Conservation (phyloP, 371 early-diverging fungal genomes). For the Coemansia sp. region DNA sequence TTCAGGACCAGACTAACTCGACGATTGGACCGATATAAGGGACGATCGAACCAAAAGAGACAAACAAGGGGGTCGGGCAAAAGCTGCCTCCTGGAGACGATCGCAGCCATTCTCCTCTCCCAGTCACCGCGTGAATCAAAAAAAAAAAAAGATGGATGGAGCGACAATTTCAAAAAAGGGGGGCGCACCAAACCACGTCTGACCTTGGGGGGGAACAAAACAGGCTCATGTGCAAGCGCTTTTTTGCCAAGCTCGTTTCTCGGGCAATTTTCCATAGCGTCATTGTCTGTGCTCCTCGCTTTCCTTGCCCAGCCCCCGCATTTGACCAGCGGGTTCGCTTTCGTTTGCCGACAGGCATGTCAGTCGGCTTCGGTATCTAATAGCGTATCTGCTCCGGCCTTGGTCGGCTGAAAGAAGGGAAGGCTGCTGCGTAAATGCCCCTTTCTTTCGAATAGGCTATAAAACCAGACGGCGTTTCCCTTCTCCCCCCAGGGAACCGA, state of each 20-base stretch:
- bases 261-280: not conserved
- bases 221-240: not conserved
- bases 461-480: too few relatives aligned
- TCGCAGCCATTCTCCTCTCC: too few relatives aligned
- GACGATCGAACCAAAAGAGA: not conserved
- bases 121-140: not conserved
- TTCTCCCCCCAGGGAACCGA: too few relatives aligned
- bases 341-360: not conserved
- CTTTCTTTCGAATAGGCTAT: too few relatives aligned
- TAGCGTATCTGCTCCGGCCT: not conserved
- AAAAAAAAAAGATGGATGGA: not conserved
- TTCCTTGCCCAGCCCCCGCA: not conserved
- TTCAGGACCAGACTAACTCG: not conserved
- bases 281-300: not conserved
- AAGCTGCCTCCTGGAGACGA: not conserved
- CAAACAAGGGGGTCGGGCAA: not conserved
- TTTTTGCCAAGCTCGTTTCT: not conserved
- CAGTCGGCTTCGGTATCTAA: not conserved
- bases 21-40: not conserved
- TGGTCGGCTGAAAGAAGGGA: too few relatives aligned
- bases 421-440: too few relatives aligned
- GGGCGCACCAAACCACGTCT: constrained; percentile 2
- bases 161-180: not conserved
- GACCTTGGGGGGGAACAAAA: not conserved
- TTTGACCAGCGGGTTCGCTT: not conserved